These are phyloP conservation scores for Persicaria maculosa DNA, from an alignment of 148 eudicot species.

Conservation along the genomic window DNA sequence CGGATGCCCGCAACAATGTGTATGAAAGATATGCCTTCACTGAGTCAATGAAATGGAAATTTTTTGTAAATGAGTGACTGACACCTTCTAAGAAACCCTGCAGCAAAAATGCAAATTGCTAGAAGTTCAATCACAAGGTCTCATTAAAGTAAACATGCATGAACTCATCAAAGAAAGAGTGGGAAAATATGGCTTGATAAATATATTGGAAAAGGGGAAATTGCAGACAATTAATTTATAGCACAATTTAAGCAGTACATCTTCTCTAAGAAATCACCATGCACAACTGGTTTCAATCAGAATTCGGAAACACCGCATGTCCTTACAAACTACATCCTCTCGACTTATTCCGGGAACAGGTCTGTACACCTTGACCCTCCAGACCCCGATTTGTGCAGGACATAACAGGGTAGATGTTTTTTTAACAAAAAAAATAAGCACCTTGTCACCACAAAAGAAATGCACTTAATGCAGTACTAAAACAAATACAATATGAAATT, in stretches of 20 bases:
- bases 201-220: neutral
- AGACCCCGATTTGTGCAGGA: no score
- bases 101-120: neutral
- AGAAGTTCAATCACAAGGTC: slow-evolving; percentile 9
- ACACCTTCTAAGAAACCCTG: slow-evolving; percentile 93
- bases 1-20: slow-evolving; percentile 76
- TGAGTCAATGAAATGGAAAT: slow-evolving; percentile 84
- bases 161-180: neutral
- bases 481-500: neutral
- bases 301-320: neutral
- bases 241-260: neutral
- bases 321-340: neutral
- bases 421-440: neutral
- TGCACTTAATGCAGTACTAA: neutral
- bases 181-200: neutral
- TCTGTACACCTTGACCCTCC: no score
- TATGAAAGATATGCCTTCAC: slow-evolving; percentile 92
- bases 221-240: neutral
- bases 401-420: neutral
- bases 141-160: slow-evolving; percentile 7
- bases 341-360: no score
- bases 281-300: neutral
- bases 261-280: neutral
- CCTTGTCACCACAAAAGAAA: neutral
- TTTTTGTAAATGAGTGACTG: slow-evolving; percentile 77